These are phyloP conservation scores for Alternaria alternata DNA, from an alignment of 2,329 filamentous ascomycete species.

Conservation along the genomic window DNA sequence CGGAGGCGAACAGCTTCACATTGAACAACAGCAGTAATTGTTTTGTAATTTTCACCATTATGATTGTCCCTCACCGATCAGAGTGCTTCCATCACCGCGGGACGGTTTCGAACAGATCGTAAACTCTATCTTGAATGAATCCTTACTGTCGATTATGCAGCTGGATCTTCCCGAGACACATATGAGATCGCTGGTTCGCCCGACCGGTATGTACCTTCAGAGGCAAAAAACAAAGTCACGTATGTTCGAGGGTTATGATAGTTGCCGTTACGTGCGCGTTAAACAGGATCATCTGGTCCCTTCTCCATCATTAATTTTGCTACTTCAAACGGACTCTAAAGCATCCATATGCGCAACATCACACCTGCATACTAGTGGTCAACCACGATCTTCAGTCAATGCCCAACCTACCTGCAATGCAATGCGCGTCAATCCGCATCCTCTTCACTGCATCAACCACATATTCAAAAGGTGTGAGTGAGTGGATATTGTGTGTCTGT, in stretches of 20 bases:
- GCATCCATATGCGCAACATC: neutral
- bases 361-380: neutral
- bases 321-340: neutral
- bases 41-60: neutral
- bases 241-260: neutral
- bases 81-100: neutral
- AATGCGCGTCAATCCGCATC: slow-evolving; percentile 2
- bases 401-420: neutral
- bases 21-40: neutral
- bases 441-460: neutral
- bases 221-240: neutral
- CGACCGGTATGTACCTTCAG: neutral
- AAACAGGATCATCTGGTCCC: neutral
- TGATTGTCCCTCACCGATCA: neutral
- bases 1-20: neutral
- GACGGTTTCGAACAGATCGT: neutral
- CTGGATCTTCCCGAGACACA: neutral
- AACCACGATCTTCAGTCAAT: neutral
- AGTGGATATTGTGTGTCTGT: slow-evolving; percentile 1
- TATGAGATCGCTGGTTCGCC: neutral
- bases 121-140: neutral
- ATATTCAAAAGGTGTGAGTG: neutral
- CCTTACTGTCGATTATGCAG: slow-evolving; percentile 2
- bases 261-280: neutral
- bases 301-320: neutral